Base-by-base conservation (phyloP, 1,139 yeast species). In the Geotrichum aggregatum region DNA sequence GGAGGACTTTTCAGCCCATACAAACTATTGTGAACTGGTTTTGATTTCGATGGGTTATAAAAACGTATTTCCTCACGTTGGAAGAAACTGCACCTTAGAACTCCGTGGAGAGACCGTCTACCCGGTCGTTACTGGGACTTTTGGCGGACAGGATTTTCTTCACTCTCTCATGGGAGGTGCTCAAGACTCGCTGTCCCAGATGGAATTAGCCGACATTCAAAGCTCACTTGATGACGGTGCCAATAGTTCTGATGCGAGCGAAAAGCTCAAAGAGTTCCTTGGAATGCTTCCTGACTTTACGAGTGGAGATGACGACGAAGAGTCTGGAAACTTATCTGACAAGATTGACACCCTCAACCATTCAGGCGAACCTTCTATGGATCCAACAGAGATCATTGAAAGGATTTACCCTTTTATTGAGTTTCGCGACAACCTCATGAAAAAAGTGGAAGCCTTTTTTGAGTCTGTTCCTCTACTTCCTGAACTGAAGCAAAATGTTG, bases 61-160 rank as follows among this genome's bases (percentile, higher is more conserved):
- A 2, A 51, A 61, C 21, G 63, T 62, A 21, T 63, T 63, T 43
- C 64, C 66, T 14, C 63, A 61, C 36, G 65, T 61, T n/a, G 66
- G 66, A 2, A 22, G 55, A 19, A 47, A 61, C 19, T 58, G 63
- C 16, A 42, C 21, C 42, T 53, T 63, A 39, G 50, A 55, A 21
- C 56, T 62, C 21, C 49, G 56, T 16, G 63, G 63, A 4, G 57
- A 59, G 40, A 35, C 19, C n/a, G 64, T 60, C 3, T 62, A 49
- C 40, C 66, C 66, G 21, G 40, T 63, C 22, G 61, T 62, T 14
- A 63, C 66, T 16, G 66, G 66, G 14, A 61, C 66, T 10, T 63
- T 62, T 58, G 66, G 66, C 5, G 62, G 63, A 21, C 47, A 52
- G 34, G 66, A 63, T 38, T 63, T 63, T 36, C 50, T 61, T 30